Conservation (phyloP, 1,284 basidiomycete genomes). For the Sanghuangporus baumii region DNA sequence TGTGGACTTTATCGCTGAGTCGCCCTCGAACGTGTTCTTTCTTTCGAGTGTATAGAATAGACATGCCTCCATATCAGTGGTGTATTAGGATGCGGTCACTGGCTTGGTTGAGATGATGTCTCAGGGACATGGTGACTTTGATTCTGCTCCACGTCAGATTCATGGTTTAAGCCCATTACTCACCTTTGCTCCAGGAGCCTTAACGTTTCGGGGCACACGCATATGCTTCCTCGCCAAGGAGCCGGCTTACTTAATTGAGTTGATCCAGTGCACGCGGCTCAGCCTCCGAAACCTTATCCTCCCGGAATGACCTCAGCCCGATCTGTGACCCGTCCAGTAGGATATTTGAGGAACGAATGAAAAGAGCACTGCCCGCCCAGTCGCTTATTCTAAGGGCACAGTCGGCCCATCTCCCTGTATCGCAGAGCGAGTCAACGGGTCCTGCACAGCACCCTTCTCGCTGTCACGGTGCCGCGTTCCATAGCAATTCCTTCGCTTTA, state of each 20-base stretch:
- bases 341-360: not conserved
- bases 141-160: not conserved
- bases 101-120: not conserved
- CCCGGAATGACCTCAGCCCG: conserved; percentile 3
- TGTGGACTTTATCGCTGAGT: not conserved
- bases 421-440: not conserved
- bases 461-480: not conserved
- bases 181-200: not conserved
- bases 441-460: not conserved
- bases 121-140: not conserved
- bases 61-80: not conserved
- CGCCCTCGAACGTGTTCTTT: not conserved
- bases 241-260: not conserved
- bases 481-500: not conserved
- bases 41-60: not conserved
- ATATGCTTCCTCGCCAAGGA: not conserved
- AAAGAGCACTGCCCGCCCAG: not conserved
- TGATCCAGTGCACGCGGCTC: conserved; percentile 1
- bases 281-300: not conserved
- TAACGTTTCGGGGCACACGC: not conserved
- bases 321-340: not conserved
- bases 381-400: not conserved
- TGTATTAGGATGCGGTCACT: not conserved
- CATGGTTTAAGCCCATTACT: not conserved
- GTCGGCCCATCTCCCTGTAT: not conserved